Conservation (phyloP, 345 rosid genomes). For the Sonneratia alba region DNA sequence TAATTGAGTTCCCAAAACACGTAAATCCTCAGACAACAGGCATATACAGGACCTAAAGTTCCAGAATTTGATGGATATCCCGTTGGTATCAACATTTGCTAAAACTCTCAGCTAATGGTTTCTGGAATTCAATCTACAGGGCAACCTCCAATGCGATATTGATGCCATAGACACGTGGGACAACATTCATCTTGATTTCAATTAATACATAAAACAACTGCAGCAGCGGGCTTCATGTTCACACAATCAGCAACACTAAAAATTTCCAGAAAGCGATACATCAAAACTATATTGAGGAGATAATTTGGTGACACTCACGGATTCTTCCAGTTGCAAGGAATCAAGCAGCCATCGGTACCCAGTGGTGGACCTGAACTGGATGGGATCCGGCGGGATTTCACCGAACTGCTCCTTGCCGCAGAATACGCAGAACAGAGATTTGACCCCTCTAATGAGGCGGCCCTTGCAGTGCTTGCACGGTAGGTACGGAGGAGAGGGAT, state of each 20-base stretch:
- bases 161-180: not conserved
- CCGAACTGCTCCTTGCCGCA: constrained; percentile 48
- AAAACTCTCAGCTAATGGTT: no score
- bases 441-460: constrained; percentile 45
- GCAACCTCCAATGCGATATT: not conserved
- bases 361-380: constrained; percentile 50
- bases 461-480: constrained; percentile 68
- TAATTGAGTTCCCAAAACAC: not conserved
- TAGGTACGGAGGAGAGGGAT: constrained; percentile 50
- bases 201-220: no score
- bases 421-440: constrained; percentile 65
- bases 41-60: not conserved
- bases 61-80: not conserved
- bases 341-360: constrained; percentile 63
- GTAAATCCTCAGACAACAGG: not conserved
- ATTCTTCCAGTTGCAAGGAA: constrained; percentile 59
- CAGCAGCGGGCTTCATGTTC: not conserved
- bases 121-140: not conserved
- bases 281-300: not conserved
- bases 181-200: not conserved
- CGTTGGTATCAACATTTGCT: no score
- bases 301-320: constrained; percentile 28
- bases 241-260: not conserved
- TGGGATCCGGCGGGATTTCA: constrained; percentile 45
- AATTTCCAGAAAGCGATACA: not conserved